Conservation (phyloP, 1,284 basidiomycete genomes). For the Melampsora larici-populina region DNA sequence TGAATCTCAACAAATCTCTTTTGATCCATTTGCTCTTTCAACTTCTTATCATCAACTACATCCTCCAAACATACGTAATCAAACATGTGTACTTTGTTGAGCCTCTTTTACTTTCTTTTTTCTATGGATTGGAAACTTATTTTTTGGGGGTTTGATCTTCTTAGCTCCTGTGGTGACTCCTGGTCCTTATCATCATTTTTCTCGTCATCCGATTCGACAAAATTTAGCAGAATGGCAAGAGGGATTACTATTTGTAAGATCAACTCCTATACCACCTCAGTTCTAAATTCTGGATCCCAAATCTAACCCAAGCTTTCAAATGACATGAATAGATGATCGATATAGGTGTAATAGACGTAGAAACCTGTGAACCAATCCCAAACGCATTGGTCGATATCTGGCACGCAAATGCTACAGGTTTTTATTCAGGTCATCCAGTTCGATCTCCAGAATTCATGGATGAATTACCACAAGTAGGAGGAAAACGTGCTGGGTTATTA, state of each 20-base stretch:
- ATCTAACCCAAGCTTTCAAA: too few species aligned
- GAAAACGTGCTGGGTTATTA: constrained; percentile 54
- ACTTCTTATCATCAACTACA: too few species aligned
- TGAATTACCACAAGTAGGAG: constrained; percentile 53
- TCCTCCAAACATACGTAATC: too few species aligned
- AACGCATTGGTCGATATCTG: constrained; percentile 71
- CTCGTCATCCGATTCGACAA: constrained; percentile 34
- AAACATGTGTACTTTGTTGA: too few species aligned
- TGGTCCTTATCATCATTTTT: constrained; percentile 27
- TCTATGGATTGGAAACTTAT: too few species aligned
- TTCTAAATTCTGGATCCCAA: too few species aligned
- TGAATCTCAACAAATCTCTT: too few species aligned
- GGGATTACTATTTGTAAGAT: constrained; percentile 31
- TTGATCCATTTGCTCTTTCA: too few species aligned
- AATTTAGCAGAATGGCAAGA: constrained; percentile 38
- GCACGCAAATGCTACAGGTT: constrained; percentile 58
- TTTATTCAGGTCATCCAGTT: constrained; percentile 58
- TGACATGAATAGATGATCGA: constrained; percentile 56
- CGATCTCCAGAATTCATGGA: constrained; percentile 53
- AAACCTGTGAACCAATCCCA: constrained; percentile 67
- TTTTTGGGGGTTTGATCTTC: too few species aligned
- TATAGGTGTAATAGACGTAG: constrained; percentile 69
- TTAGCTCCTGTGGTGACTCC: constrained; percentile 25
- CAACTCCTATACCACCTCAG: too few species aligned
- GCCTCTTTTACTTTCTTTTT: too few species aligned